These are phyloP conservation scores for Fusarium coffeatum DNA, from an alignment of 2,329 filamentous ascomycete genomes.

Conservation along the genomic window DNA sequence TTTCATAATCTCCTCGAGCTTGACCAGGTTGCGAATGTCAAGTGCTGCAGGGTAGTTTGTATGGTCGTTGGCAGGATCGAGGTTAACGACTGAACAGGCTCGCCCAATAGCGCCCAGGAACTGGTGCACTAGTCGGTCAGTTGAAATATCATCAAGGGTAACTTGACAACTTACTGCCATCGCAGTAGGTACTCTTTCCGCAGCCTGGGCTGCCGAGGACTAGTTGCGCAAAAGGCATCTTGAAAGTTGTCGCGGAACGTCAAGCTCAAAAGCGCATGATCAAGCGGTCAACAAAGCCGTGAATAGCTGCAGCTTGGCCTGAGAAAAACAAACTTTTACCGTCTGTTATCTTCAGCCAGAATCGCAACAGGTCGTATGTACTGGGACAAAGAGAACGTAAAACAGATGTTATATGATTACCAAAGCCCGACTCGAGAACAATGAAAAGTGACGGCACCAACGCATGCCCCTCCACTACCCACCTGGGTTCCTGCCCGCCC, in stretches of 20 bases:
- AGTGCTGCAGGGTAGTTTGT: conserved; percentile 90
- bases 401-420: conserved; percentile 5
- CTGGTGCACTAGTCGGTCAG: conserved; percentile 77
- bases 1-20: conserved; percentile 93
- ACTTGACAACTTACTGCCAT: conserved; percentile 77
- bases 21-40: conserved; percentile 89
- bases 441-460: conserved; percentile 32
- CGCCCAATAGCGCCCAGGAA: conserved; percentile 96
- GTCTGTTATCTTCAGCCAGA: conserved; percentile 12
- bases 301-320: not conserved
- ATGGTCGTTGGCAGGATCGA: conserved; percentile 96
- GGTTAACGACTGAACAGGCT: conserved; percentile 93
- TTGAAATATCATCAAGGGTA: not conserved
- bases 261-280: conserved; percentile 45
- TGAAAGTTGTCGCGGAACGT: conserved; percentile 32
- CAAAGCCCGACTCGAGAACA: conserved; percentile 7
- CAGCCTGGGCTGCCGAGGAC: conserved; percentile 94
- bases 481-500: conserved; percentile 20
- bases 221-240: conserved; percentile 77
- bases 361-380: not conserved
- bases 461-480: conserved; percentile 40
- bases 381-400: conserved; percentile 9
- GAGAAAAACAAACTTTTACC: conserved; percentile 20
- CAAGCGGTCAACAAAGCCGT: not conserved
- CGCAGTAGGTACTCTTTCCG: conserved; percentile 97